A percentile compares a stretch with the other conserved stretches of the same genome.
Conservation (phyloP, 2,329 filamentous ascomycete genomes). For the Phyllosticta ampelicida region DNA sequence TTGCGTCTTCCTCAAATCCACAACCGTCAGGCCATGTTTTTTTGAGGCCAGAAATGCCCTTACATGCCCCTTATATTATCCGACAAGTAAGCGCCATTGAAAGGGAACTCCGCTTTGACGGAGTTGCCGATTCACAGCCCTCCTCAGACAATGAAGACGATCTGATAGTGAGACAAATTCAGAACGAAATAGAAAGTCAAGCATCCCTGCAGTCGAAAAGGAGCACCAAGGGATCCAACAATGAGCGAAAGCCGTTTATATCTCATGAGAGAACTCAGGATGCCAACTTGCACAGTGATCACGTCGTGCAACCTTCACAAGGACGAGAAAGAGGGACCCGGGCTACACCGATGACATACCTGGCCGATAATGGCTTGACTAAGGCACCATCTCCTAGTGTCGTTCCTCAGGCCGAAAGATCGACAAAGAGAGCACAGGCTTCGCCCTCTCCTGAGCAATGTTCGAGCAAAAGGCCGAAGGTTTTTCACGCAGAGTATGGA, state of each 20-base stretch:
- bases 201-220: background rate
- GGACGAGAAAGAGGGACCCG: too few relatives aligned
- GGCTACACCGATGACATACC: too few relatives aligned
- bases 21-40: background rate
- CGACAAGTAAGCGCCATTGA: background rate
- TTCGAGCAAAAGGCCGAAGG: background rate
- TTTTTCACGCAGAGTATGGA: background rate
- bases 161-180: constrained; percentile 1
- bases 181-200: background rate
- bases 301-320: too few relatives aligned
- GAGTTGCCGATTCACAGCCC: background rate
- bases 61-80: background rate
- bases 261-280: background rate
- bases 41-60: background rate
- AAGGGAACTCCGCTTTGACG: background rate
- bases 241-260: background rate
- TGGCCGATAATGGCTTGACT: too few relatives aligned
- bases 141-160: background rate
- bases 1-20: background rate
- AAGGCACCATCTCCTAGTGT: too few relatives aligned
- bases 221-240: background rate
- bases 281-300: too few relatives aligned
- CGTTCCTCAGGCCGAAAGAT: background rate
- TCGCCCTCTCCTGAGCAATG: background rate
- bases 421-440: background rate